Percentiles rank a stretch among this genome's conserved stretches.
phyloP scores from a whole-genome alignment of 2,329 filamentous ascomycete species.

The Thelonectria discophora region DNA sequence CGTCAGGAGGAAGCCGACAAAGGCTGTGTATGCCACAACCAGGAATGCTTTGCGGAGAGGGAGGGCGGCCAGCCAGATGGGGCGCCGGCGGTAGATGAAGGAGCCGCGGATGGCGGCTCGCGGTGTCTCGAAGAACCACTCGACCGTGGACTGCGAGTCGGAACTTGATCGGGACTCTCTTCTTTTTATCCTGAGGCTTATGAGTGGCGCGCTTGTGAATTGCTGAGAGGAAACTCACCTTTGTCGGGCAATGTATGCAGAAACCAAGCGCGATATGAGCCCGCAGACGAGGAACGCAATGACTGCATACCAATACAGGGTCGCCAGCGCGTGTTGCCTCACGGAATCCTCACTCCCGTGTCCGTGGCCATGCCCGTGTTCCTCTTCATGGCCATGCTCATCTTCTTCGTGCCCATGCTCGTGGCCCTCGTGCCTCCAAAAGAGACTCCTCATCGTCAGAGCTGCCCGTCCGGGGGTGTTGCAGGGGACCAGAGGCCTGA shows the following conservation, averaged over 20 bases:
- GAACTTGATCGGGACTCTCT: conserved; percentile 27
- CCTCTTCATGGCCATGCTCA: conserved; percentile 28
- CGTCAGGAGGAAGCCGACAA: conserved; percentile 36
- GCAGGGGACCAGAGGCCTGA: conserved; percentile 8
- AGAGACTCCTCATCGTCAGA: conserved; percentile 30
- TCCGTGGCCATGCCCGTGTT: conserved; percentile 22
- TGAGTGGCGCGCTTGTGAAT: neutral
- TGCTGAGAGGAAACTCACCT: conserved; percentile 26
- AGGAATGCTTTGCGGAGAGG: conserved; percentile 31
- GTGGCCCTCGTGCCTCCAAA: conserved; percentile 36
- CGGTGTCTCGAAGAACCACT: conserved; percentile 30
- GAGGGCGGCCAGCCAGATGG: conserved; percentile 25
- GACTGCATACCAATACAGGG: conserved; percentile 40
- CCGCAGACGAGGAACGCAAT: conserved; percentile 29
- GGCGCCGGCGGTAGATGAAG: conserved; percentile 22
- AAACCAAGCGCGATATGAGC: conserved; percentile 28
- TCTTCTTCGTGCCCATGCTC: conserved; percentile 28
- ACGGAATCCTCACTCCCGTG: conserved; percentile 37
- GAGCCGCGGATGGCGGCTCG: conserved; percentile 18
- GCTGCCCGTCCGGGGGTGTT: neutral
- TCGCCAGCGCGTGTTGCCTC: conserved; percentile 39
- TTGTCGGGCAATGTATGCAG: conserved; percentile 34
- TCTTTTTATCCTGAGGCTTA: conserved; percentile 27
- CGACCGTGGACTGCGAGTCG: conserved; percentile 28
- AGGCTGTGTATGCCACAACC: conserved; percentile 31